phyloP scores from a whole-genome alignment of 73 alveolate species.

The Paramecium caudatum region DNA sequence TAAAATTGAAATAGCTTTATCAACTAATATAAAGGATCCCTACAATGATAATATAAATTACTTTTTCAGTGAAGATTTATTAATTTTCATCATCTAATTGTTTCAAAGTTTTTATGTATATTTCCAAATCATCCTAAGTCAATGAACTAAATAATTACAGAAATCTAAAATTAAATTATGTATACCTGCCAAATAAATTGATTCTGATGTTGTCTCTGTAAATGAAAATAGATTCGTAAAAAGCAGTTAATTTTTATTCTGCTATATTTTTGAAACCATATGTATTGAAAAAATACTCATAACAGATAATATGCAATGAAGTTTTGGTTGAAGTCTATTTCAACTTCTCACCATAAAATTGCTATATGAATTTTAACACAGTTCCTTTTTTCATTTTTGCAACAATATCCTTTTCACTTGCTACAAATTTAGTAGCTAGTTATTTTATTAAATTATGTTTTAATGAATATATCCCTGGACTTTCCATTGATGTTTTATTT shows the following conservation, averaged over 20 bases:
- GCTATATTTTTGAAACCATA: constrained; percentile 57
- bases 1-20: background rate
- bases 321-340: constrained; percentile 12
- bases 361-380: background rate
- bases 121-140: constrained; percentile 58
- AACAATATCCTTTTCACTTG: background rate
- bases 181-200: constrained; percentile 53
- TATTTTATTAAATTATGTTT: background rate
- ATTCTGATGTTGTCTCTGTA: background rate
- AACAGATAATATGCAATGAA: constrained; percentile 37
- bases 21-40: constrained; percentile 3
- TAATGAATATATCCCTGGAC: background rate
- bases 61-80: background rate
- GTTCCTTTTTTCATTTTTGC: constrained; percentile 49
- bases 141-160: constrained; percentile 9
- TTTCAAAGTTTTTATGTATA: constrained; percentile 22
- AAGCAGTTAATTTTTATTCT: constrained; percentile 16
- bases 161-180: too few relatives aligned
- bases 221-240: constrained; percentile 15
- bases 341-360: constrained; percentile 49
- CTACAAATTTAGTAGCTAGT: background rate
- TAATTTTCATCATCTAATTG: constrained; percentile 32
- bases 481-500: background rate
- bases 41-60: background rate
- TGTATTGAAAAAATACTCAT: constrained; percentile 56